Evolutionary conservation across 345 rosid genomes (phyloP).

Genomic region (Noccaea bulbosa): DNA sequence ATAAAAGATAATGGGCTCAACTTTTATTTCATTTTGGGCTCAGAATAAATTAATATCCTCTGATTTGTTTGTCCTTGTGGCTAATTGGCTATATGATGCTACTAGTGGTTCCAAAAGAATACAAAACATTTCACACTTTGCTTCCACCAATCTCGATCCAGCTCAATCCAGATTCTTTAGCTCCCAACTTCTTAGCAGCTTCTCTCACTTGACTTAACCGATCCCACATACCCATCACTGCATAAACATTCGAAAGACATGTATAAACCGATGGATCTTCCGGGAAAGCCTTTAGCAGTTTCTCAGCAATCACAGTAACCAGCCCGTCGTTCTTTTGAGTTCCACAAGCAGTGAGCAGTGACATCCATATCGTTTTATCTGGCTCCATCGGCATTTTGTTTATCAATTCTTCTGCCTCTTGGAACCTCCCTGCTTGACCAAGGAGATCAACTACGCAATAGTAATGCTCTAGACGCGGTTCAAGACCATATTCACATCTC

Average conservation of each 20-base stretch:
- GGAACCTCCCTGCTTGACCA: slow-evolving; percentile 63
- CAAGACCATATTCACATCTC: slow-evolving; percentile 54
- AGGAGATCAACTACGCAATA: slow-evolving; percentile 75
- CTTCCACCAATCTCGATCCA: slow-evolving; percentile 54
- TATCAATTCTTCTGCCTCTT: slow-evolving; percentile 57
- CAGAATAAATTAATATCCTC: no score
- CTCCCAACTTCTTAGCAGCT: slow-evolving; percentile 53
- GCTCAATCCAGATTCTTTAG: slow-evolving; percentile 66
- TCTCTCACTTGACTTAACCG: slow-evolving; percentile 59
- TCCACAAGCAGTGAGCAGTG: slow-evolving; percentile 69
- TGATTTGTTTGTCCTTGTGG: no score
- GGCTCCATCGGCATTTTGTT: slow-evolving; percentile 63
- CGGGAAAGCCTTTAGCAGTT: slow-evolving; percentile 47
- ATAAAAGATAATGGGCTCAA: neutral
- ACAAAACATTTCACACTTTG: slow-evolving; percentile 15
- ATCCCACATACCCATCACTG: slow-evolving; percentile 69
- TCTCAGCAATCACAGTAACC: slow-evolving; percentile 49
- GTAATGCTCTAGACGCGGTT: slow-evolving; percentile 69
- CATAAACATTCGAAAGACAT: slow-evolving; percentile 71
- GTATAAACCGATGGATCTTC: slow-evolving; percentile 65
- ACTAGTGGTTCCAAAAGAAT: no score
- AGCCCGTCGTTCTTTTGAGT: slow-evolving; percentile 55
- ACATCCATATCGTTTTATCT: slow-evolving; percentile 70
- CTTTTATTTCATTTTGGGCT: no score
- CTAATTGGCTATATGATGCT: neutral